phyloP scores from a whole-genome alignment of 768 basidiomycete species.

The Phlebiopsis flavidoalba region DNA sequence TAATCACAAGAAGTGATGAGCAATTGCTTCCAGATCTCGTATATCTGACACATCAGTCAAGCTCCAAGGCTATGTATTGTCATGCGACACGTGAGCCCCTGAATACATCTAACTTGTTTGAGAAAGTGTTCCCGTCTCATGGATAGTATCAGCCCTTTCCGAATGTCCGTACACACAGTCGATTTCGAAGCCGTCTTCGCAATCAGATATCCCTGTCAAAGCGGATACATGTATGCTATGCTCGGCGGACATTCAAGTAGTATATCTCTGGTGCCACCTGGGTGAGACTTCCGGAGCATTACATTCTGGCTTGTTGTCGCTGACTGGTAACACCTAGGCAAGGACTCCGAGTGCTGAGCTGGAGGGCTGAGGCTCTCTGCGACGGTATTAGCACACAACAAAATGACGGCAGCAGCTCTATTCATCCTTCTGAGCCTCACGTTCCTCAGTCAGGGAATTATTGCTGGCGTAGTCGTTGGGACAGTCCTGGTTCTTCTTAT shows the following conservation, averaged over 20 bases:
- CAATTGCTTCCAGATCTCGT: too few species aligned
- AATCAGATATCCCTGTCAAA: background rate
- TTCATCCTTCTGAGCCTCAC: background rate
- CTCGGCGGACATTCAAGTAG: background rate
- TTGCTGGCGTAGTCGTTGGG: background rate
- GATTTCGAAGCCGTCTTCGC: too few species aligned
- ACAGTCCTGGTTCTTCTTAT: background rate
- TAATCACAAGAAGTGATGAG: too few species aligned
- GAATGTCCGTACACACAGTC: too few species aligned
- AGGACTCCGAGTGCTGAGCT: background rate
- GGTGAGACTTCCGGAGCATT: background rate
- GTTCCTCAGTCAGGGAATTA: background rate
- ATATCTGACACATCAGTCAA: too few species aligned
- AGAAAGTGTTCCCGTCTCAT: too few species aligned
- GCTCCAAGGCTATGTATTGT: too few species aligned
- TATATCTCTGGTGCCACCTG: background rate
- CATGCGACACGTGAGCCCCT: too few species aligned
- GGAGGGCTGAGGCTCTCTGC: background rate
- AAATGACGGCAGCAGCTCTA: too few species aligned
- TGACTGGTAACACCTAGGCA: background rate
- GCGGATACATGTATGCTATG: background rate
- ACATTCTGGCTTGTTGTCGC: background rate
- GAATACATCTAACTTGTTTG: too few species aligned
- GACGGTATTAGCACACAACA: background rate
- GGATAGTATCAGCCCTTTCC: too few species aligned